Base-by-base conservation (phyloP, 1,284 basidiomycete genomes). In the Melampsora larici-populina region DNA sequence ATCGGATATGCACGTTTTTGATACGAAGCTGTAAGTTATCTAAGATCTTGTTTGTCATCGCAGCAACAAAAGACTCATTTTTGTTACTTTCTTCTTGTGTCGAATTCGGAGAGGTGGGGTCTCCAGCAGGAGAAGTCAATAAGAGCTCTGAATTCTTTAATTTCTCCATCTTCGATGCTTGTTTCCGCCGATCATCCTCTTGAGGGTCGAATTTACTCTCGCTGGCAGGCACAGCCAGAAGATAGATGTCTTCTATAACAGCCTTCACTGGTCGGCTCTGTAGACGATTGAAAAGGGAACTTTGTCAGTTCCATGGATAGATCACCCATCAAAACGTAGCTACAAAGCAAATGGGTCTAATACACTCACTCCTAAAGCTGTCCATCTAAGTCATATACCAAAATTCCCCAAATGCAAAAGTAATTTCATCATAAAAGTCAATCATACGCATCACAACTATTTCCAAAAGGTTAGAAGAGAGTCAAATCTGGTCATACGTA, bases 1-100 rank as follows among this genome's bases (percentile, higher is more conserved):
- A 99, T 68, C 97, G 91, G 71, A 99, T 86, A 83, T 98, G 95
- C 69, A 98, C 92, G 81, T 96, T 94, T 85, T 91, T 92, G 79
- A 99, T 90, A 21, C 93, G 95, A 51, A 99, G 89, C 85, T 99
- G 97, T 21, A 99, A 85, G 83, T 99, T 99, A 85, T 99, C 97
- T 81, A 99, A 89, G 79, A 99, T 90, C 84, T 97, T 96, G 67
- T 92, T 89, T 69, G 92, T 89, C 79, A 99, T 86, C 24, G 94
- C 94, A 67, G 92, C 88, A 81, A 92, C 87, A 79, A 96, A 88
- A 31, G 91, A 90, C 84, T 94, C 90, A 13, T 90, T 88, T 83
- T 96, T 91, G 18, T 89, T 87, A 62, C 90, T 88, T 79, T 91
- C 88, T n/a, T 58, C 55, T 81, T 89, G 89, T 87, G 81, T 36